Base-by-base conservation (phyloP, 2,329 filamentous ascomycete species). In the Delphinella strobiligena region DNA sequence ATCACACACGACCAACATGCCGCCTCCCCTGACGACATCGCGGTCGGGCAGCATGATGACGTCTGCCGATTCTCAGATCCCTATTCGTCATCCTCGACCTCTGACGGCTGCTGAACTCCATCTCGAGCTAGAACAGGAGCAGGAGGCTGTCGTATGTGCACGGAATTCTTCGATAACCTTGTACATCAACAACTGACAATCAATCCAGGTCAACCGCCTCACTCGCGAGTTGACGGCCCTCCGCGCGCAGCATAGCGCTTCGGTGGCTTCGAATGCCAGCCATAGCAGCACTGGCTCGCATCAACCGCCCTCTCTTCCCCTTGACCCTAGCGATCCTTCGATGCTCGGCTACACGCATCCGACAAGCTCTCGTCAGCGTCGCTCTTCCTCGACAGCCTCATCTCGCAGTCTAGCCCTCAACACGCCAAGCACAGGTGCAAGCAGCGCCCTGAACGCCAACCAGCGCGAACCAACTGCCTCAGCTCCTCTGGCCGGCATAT, bases 71-170 rank as follows among this genome's bases (percentile, higher is more conserved):
- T 34, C 39, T 33, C 41, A 42, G 29, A 51, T 66, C 10, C 88
- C 89, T 3, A 64, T 93, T 51, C 76, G 89, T 46, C 88, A 94
- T 58, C 88, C 89, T 4, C 75, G 85, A 27, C 88, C 88, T 3
- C 65, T 95, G 58, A 95, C 89, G 0, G 80, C 86, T 1, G 82
- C 86, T 3, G 89, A 96, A 59, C 70, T 96, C 45, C 87, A 95
- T 60, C 70, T 83, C 44, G 78, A 94, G 63, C 70, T 95, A 18
- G 89, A 96, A 62, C 91, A 93, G 61, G 89, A 96, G 57, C 88
- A 96, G 53, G 89, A 96, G 61, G 84, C 87, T 27, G 81, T 95
- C 52, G 88, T 91, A 70, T 47, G 77, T 64, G 24, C 17, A n/a
- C n/a, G n/a, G n/a, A n/a, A n/a, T n/a, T n/a, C n/a, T n/a, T 27